Conservation (phyloP, 306 rosid genomes). For the Vigna hirtella region DNA sequence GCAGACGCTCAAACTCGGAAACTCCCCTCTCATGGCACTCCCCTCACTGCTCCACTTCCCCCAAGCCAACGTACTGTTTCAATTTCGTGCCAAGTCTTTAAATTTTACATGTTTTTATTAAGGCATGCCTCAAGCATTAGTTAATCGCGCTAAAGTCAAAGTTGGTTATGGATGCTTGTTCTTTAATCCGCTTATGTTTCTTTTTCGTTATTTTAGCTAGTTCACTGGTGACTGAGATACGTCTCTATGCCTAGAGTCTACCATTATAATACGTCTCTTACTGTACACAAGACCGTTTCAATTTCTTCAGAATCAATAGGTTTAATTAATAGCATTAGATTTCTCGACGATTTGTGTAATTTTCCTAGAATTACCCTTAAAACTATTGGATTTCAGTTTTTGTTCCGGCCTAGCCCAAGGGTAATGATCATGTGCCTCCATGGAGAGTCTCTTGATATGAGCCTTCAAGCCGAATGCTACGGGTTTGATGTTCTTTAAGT, state of each 20-base stretch:
- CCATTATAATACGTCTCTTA: background rate
- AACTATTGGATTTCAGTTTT: background rate
- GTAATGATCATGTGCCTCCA: background rate
- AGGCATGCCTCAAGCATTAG: background rate
- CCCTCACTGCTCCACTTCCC: conserved; percentile 53
- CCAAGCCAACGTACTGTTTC: conserved; percentile 64
- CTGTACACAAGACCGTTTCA: too few species aligned
- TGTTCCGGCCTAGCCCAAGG: background rate
- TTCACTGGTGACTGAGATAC: background rate
- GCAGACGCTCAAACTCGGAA: conserved; percentile 43
- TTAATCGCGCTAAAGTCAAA: background rate
- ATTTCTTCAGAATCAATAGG: background rate
- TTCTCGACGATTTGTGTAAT: background rate
- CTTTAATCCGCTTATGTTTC: background rate
- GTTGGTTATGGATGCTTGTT: background rate
- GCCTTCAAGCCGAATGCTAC: background rate
- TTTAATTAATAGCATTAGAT: background rate
- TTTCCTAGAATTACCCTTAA: too few species aligned
- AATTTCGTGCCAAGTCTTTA: conserved; percentile 6
- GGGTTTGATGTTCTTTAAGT: too few species aligned
- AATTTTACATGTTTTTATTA: background rate
- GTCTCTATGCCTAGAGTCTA: background rate
- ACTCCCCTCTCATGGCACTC: conserved; percentile 47
- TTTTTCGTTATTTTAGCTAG: background rate
- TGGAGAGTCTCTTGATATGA: background rate